A percentile compares a stretch with the other conserved stretches of the same genome.
Evolutionary conservation across 1,284 basidiomycete genomes (phyloP).

Genomic region (Heterobasidion occidentale): DNA sequence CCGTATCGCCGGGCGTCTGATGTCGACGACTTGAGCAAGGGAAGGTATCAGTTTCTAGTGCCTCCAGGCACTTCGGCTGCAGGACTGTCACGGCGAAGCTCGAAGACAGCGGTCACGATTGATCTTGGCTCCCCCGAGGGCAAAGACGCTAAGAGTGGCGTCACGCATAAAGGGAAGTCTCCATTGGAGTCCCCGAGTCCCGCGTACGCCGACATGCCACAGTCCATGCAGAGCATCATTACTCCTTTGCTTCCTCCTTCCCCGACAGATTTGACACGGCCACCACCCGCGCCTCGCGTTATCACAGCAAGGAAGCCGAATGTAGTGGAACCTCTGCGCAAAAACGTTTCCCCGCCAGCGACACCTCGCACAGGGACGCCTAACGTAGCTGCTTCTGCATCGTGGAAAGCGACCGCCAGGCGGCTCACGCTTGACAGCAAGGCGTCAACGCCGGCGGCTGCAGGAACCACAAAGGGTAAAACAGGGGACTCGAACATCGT

Average conservation of each 20-base stretch:
- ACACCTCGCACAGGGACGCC: constrained; percentile 21
- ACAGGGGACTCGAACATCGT: constrained; percentile 54
- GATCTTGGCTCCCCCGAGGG: not conserved
- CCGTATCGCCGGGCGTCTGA: constrained; percentile 8
- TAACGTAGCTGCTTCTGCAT: constrained; percentile 13
- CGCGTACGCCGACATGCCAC: not conserved
- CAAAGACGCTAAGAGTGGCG: not conserved
- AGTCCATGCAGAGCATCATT: not conserved
- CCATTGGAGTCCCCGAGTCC: not conserved
- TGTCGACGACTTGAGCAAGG: not conserved
- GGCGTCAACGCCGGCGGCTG: not conserved
- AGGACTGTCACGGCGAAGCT: not conserved
- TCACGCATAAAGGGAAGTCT: not conserved
- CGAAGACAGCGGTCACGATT: not conserved
- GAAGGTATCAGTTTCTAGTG: not conserved
- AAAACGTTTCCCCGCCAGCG: constrained; percentile 25
- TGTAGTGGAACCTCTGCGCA: constrained; percentile 21
- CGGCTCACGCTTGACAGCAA: constrained; percentile 5
- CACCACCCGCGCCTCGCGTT: not conserved
- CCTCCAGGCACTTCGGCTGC: not conserved
- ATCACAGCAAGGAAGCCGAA: constrained; percentile 17
- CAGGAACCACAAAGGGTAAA: constrained; percentile 11
- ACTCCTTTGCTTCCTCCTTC: not conserved
- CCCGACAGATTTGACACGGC: not conserved
- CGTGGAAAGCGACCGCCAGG: constrained; percentile 2